phyloP scores from a whole-genome alignment of 2,329 filamentous ascomycete species.

The Exophiala spinifera region DNA sequence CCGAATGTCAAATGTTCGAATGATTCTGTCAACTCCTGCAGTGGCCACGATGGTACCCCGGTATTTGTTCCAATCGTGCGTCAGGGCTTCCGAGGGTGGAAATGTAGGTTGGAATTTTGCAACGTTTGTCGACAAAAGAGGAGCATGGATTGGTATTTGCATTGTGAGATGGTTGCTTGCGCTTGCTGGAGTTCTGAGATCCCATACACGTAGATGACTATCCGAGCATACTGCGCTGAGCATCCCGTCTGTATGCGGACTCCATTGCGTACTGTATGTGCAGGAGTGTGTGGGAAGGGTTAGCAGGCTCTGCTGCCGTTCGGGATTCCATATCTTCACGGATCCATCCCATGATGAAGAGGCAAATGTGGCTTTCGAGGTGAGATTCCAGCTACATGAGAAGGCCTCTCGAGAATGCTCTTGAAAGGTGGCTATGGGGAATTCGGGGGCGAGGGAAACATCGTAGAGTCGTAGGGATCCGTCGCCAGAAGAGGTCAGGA shows the following conservation, averaged over 20 bases:
- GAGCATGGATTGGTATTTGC: conserved; percentile 76
- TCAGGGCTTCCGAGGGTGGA: conserved; percentile 78
- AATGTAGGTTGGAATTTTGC: conserved; percentile 36
- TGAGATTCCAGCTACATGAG: conserved; percentile 85
- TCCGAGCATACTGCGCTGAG: conserved; percentile 87
- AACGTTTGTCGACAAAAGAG: conserved; percentile 31
- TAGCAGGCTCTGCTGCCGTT: conserved; percentile 66
- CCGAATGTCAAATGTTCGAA: conserved; percentile 88
- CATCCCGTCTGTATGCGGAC: conserved; percentile 79
- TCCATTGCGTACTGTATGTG: conserved; percentile 90
- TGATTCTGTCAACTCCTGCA: conserved; percentile 79
- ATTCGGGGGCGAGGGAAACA: conserved; percentile 67
- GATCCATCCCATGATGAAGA: conserved; percentile 96
- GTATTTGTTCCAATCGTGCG: conserved; percentile 99
- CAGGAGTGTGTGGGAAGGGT: conserved; percentile 90
- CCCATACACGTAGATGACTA: conserved; percentile 84
- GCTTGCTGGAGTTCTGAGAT: conserved; percentile 79
- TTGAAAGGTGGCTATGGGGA: conserved; percentile 86
- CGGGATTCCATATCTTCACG: conserved; percentile 91
- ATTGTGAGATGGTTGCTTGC: conserved; percentile 83
- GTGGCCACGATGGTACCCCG: conserved; percentile 78
- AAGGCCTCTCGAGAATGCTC: conserved; percentile 94
- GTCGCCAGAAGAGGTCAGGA: conserved; percentile 85
- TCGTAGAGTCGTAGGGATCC: conserved; percentile 95
- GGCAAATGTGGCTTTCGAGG: conserved; percentile 85